Base-by-base conservation (phyloP, 163 green algal genomes). In the Smithsoniella earleae region DNA sequence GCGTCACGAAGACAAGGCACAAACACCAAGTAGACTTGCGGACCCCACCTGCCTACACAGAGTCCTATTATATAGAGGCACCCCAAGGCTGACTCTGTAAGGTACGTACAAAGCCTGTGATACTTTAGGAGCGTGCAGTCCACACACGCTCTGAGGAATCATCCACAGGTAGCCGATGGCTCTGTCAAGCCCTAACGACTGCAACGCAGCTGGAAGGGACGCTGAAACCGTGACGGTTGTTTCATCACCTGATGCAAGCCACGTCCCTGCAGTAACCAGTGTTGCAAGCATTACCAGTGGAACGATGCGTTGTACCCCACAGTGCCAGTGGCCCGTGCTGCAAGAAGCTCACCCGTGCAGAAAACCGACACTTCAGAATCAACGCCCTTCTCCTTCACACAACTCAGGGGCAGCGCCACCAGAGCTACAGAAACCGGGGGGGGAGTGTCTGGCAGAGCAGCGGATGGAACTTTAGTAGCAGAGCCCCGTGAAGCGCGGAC, bases 141-240 rank as follows among this genome's bases (percentile, higher is more conserved):
- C 10, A 31, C 58, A 69, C 6, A 40, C 58, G 25, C 20, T 34
- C 58, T 34, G 58, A 45, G 58, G 58, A 33, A 89, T 62, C 25
- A 91, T 44, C 6, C 82, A 78, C 65, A 90, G 16, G 63, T 74
- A 80, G 25, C 85, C 85, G 27, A 90, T 69, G 6, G 76, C 80
- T 18, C 73, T 33, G 3, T 64, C 62, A 27, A 92, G 78, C 3
- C 86, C 84, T 73, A 92, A 77, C 18, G 65, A 46, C 13, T 66
- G 33, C 54, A 92, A 52, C 20, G 83, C 82, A 1, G 31, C 44
- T 31, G 62, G 36, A 27, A 83, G n/a, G 0, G 4, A 2, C 2
- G 8, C 38, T 27, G 72, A 55, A 25, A 85, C 34, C 0, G 27
- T 5, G 28, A 85, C 43, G 6, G 45, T 4, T 10, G 58, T 54